Percentiles rank a stretch among this genome's conserved stretches.
These are phyloP conservation scores for Hippophae tibetana DNA, from an alignment of 306 rosid species.

Conservation along the genomic window DNA sequence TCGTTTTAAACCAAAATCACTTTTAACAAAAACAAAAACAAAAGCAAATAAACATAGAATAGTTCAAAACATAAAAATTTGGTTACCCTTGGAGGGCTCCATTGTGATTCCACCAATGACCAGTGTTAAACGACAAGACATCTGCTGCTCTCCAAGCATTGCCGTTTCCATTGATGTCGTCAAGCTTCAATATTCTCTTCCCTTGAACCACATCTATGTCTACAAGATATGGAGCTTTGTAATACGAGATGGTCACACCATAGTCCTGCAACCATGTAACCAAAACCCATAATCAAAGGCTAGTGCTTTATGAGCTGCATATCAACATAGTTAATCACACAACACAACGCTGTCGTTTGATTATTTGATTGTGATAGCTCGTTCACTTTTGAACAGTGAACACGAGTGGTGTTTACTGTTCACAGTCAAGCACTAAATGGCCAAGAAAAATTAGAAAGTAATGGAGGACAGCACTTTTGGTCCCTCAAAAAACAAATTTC, in stretches of 20 bases:
- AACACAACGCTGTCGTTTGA: too few relatives aligned
- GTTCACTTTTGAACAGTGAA: too few relatives aligned
- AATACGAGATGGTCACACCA: conserved; percentile 57
- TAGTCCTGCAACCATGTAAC: conserved; percentile 63
- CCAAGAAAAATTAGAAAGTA: too few relatives aligned
- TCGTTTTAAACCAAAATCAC: too few relatives aligned
- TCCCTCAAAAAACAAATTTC: too few relatives aligned
- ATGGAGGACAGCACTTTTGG: too few relatives aligned
- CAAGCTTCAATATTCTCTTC: conserved; percentile 61
- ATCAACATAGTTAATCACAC: too few relatives aligned
- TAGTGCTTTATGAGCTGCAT: background rate
- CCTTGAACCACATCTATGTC: conserved; percentile 63
- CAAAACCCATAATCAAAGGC: conserved; percentile 26
- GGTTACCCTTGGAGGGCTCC: conserved; percentile 83
- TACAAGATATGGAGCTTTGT: conserved; percentile 66
- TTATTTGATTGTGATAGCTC: background rate
- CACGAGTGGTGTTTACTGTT: too few relatives aligned
- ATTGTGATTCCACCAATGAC: conserved; percentile 90
- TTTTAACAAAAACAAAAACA: too few relatives aligned
- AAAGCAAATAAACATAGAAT: too few relatives aligned
- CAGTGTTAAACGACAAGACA: conserved; percentile 77
- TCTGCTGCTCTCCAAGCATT: conserved; percentile 58
- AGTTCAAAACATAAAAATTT: background rate
- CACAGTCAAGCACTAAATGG: too few relatives aligned
- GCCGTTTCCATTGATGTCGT: conserved; percentile 55